These are phyloP conservation scores for Cryptococcus maquisensis DNA, from an alignment of 1,284 basidiomycete genomes.

Conservation along the genomic window DNA sequence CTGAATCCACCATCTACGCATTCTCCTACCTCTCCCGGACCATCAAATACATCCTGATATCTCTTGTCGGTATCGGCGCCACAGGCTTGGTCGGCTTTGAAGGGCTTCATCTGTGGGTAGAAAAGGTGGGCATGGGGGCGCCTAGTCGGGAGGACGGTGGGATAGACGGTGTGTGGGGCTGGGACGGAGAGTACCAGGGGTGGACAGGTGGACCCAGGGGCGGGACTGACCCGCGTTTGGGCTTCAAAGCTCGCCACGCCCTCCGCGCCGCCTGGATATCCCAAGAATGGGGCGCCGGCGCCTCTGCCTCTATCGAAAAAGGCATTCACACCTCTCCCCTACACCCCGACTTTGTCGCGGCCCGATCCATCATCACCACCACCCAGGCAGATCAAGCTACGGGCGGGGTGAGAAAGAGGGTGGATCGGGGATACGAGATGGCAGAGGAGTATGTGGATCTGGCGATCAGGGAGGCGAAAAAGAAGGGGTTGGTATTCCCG, in stretches of 20 bases:
- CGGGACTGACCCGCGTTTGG: slow-evolving; percentile 69
- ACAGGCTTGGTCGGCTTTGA: slow-evolving; percentile 55
- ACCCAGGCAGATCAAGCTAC: not conserved
- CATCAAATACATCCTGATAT: slow-evolving; percentile 34
- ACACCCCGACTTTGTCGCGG: slow-evolving; percentile 26
- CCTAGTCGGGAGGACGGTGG: slow-evolving; percentile 35
- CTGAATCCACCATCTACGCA: slow-evolving; percentile 42
- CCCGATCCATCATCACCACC: slow-evolving; percentile 26
- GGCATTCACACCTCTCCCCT: slow-evolving; percentile 13
- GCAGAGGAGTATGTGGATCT: slow-evolving; percentile 44
- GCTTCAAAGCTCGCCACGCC: slow-evolving; percentile 62
- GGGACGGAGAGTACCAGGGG: slow-evolving; percentile 64
- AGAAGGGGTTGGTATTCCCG: slow-evolving; percentile 39
- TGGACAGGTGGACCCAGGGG: slow-evolving; percentile 68
- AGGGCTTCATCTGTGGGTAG: slow-evolving; percentile 65
- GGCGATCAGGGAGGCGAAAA: slow-evolving; percentile 31
- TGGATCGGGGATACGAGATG: slow-evolving; percentile 43
- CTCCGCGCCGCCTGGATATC: slow-evolving; percentile 73
- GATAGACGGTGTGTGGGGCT: slow-evolving; percentile 61
- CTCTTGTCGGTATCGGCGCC: slow-evolving; percentile 37
- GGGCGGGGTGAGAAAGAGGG: slow-evolving; percentile 1
- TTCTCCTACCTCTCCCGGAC: slow-evolving; percentile 35
- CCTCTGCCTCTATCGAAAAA: slow-evolving; percentile 12
- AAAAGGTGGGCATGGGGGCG: slow-evolving; percentile 58
- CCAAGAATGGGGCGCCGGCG: slow-evolving; percentile 64